These are phyloP conservation scores for Chenopodium berlandieri DNA, from an alignment of 148 eudicot genomes.

Conservation along the genomic window DNA sequence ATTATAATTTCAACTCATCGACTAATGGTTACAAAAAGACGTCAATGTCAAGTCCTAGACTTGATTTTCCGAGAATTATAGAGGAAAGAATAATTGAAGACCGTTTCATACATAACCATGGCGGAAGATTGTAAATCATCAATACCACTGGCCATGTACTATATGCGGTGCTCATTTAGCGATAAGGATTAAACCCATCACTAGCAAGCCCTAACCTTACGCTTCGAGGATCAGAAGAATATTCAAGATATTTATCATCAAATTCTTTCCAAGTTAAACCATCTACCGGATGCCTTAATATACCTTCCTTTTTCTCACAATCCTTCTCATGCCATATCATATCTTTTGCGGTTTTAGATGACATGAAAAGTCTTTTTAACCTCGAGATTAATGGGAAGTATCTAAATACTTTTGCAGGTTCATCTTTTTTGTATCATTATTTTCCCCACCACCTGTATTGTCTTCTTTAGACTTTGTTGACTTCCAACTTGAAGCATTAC, in stretches of 20 bases:
- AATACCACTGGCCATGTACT: slow-evolving; percentile 11
- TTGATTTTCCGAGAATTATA: background rate
- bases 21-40: slow-evolving; percentile 8
- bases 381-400: no score
- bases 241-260: background rate
- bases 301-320: no score
- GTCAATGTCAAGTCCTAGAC: slow-evolving; percentile 4
- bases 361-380: no score
- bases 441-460: no score
- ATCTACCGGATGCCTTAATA: background rate
- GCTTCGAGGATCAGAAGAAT: background rate
- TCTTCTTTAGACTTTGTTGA: no score
- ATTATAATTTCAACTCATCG: slow-evolving; percentile 11
- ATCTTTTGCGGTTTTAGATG: no score
- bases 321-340: no score
- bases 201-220: background rate
- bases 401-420: background rate
- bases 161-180: background rate
- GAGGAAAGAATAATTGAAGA: background rate
- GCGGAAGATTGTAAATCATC: slow-evolving; percentile 3
- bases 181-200: slow-evolving; percentile 18
- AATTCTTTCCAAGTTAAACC: background rate
- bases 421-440: background rate
- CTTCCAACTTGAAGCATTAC: background rate
- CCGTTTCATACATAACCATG: slow-evolving; percentile 13